Evolutionary conservation across 495 filamentous ascomycete species (phyloP), one percentile per base, ranked within the genome.

Genomic region (Haplographium delicatum): DNA sequence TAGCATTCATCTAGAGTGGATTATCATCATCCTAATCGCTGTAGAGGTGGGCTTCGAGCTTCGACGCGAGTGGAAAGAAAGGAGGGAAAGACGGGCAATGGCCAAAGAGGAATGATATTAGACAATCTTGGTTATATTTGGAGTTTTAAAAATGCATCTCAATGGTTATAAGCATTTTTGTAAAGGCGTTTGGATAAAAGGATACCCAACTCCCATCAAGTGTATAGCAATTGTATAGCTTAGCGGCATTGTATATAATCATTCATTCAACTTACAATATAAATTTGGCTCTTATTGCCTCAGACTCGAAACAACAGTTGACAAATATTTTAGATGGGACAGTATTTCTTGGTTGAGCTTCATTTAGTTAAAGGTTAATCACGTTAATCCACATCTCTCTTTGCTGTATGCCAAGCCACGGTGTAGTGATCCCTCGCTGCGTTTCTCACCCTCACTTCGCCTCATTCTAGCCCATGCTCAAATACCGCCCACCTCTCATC

Each of bases 21-120:
- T 94, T 62, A 96, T 98, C 58, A 98, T 98, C 60, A 76, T 85
- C 5, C 74, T 98, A 49, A 98, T 98, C 66, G 79, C 86, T 0
- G 84, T 97, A 31, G 93, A 98, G 67, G 90, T 96, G 16, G 60
- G 53, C 0, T 62, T 80, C 58, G 76, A 72, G 59, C 59, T 80
- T 50, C 62, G 76, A 44, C 66, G 69, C 43, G 59, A 76, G 19
- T 78, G 71, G 53, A 71, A 71, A 50, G 74, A 78, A 30, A 56
- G 47, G 26, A 52, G 40, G 19, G 47, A 33, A 20, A 35, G 49
- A 18, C 16, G 46, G 22, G 47, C 48, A 38, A 47, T 48, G 24
- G 38, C 22, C 9, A 35, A 27, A 24, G 38, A 55, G 19, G 31
- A 27, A n/a, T 6, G 13, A 43, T 19, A 8, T 1, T 39, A 19